These are phyloP conservation scores for Tetrahymena borealis DNA, from an alignment of 73 alveolate genomes.

Conservation along the genomic window DNA sequence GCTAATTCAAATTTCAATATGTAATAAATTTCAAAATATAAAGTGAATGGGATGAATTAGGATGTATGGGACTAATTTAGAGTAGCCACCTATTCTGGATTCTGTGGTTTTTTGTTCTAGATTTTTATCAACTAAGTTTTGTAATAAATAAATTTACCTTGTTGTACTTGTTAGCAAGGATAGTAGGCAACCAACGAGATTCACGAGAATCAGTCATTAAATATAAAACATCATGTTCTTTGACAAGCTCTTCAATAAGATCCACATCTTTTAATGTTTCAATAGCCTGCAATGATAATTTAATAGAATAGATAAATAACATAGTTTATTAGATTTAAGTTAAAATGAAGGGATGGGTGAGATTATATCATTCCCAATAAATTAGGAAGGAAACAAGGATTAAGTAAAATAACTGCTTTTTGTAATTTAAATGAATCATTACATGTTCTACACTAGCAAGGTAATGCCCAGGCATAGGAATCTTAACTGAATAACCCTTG, in stretches of 20 bases:
- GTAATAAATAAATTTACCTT: slow-evolving; percentile 39
- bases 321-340: not conserved
- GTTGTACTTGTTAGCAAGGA: slow-evolving; percentile 73
- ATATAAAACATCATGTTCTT: slow-evolving; percentile 86
- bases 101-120: not conserved
- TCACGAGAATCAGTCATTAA: slow-evolving; percentile 95
- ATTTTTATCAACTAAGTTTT: not conserved
- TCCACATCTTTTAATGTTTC: slow-evolving; percentile 54
- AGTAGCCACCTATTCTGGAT: too few relatives aligned
- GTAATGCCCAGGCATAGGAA: slow-evolving; percentile 98
- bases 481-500: slow-evolving; percentile 68
- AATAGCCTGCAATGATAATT: not conserved
- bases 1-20: too few relatives aligned
- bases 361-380: too few relatives aligned
- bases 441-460: slow-evolving; percentile 56
- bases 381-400: not conserved
- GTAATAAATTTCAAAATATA: too few relatives aligned
- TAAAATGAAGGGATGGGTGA: too few relatives aligned
- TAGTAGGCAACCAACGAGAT: slow-evolving; percentile 97
- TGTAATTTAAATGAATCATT: not conserved
- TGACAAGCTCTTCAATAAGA: slow-evolving; percentile 68
- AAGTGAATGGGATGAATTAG: too few relatives aligned
- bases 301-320: not conserved
- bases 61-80: too few relatives aligned
- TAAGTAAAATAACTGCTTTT: not conserved